phyloP scores from a whole-genome alignment of 2,329 filamentous ascomycete species.

The Stylonectria norvegica region DNA sequence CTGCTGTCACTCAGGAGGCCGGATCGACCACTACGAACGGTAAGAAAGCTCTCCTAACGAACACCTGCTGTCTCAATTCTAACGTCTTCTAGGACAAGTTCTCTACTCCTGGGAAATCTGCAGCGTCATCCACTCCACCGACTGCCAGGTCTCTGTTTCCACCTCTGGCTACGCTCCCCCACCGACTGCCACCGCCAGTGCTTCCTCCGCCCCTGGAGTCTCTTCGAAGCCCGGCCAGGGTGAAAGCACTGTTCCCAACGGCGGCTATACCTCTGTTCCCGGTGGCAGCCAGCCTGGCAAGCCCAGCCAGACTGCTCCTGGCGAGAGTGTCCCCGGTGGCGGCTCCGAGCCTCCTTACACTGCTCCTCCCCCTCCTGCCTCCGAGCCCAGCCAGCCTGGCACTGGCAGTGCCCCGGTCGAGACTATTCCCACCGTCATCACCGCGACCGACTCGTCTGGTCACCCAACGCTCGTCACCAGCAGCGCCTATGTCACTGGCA shows the following conservation, averaged over 20 bases:
- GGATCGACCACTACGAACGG: conserved; percentile 33
- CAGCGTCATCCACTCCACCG: conserved; percentile 33
- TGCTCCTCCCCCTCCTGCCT: conserved; percentile 7
- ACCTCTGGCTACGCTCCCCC: conserved; percentile 17
- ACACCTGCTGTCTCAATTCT: neutral
- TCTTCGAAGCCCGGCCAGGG: conserved; percentile 12
- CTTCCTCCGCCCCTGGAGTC: conserved; percentile 6
- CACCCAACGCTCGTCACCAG: conserved; percentile 19
- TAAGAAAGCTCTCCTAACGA: conserved; percentile 13
- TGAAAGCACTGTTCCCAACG: neutral
- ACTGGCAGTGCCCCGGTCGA: conserved; percentile 10
- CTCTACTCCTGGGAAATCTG: conserved; percentile 37
- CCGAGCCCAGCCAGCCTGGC: conserved; percentile 10
- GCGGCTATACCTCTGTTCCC: neutral
- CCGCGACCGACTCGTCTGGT: conserved; percentile 17
- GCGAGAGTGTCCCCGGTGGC: conserved; percentile 6
- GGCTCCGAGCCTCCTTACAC: conserved; percentile 14
- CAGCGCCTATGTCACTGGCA: conserved; percentile 13
- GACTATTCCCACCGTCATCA: conserved; percentile 14
- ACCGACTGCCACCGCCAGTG: conserved; percentile 1
- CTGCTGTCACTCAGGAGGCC: conserved; percentile 29
- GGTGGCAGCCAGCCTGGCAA: conserved; percentile 2
- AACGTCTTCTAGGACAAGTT: conserved; percentile 24
- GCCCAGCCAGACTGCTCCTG: conserved; percentile 11
- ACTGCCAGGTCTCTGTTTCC: conserved; percentile 31